These are phyloP conservation scores for Ustilago trichophora DNA, from an alignment of 1,284 basidiomycete genomes.

Conservation along the genomic window DNA sequence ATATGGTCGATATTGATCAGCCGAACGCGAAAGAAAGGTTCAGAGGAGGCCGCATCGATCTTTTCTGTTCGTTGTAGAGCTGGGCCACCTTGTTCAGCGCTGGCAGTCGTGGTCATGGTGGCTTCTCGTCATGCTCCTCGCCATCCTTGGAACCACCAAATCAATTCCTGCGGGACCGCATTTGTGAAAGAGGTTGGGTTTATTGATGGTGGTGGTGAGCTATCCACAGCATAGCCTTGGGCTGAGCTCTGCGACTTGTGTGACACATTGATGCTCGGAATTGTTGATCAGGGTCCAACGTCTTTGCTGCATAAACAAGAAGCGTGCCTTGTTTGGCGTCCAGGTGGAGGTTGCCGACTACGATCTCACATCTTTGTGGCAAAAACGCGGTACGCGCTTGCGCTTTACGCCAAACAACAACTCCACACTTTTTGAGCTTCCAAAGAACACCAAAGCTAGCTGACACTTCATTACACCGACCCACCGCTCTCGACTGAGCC, in stretches of 20 bases:
- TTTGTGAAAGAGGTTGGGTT: too few relatives aligned
- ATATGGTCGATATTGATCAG: slow-evolving; percentile 62
- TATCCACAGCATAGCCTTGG: too few relatives aligned
- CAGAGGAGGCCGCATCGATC: slow-evolving; percentile 11
- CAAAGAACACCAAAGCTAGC: slow-evolving; percentile 1
- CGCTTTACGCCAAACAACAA: slow-evolving; percentile 28
- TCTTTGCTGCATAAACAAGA: too few relatives aligned
- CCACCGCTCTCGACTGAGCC: slow-evolving; percentile 7
- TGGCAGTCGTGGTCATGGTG: slow-evolving; percentile 7
- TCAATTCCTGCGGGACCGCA: too few relatives aligned
- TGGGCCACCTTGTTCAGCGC: not conserved
- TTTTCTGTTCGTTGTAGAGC: slow-evolving; percentile 19
- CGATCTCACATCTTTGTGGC: slow-evolving; percentile 5
- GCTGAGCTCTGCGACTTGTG: too few relatives aligned
- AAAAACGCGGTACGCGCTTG: slow-evolving; percentile 15
- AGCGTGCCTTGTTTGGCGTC: too few relatives aligned
- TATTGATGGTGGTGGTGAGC: too few relatives aligned
- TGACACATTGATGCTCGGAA: too few relatives aligned
- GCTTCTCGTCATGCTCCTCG: not conserved
- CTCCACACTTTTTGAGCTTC: slow-evolving; percentile 3
- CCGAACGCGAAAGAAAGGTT: slow-evolving; percentile 57
- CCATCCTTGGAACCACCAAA: not conserved
- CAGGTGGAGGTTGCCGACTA: slow-evolving; percentile 2
- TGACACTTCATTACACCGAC: not conserved
- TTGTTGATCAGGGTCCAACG: too few relatives aligned